phyloP scores from a whole-genome alignment of 495 filamentous ascomycete species.

The Penicillium dipodomyicola region DNA sequence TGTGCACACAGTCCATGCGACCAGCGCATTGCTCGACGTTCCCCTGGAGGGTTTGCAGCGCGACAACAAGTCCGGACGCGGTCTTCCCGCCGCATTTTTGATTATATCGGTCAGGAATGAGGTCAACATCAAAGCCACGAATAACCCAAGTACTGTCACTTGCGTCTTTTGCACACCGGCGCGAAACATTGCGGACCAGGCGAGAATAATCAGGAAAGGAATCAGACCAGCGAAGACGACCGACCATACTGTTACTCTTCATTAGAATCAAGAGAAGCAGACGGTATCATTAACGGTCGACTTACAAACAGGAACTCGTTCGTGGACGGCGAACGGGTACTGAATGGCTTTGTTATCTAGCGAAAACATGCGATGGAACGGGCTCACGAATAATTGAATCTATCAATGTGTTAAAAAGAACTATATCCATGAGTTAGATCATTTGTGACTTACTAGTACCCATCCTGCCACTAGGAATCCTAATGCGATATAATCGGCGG shows the following conservation, averaged over 20 bases:
- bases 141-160: slow-evolving; percentile 76
- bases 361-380: slow-evolving; percentile 77
- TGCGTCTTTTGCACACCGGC: slow-evolving; percentile 77
- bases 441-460: slow-evolving; percentile 51
- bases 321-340: slow-evolving; percentile 79
- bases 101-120: slow-evolving; percentile 84
- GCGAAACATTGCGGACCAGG: slow-evolving; percentile 60
- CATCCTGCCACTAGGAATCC: slow-evolving; percentile 64
- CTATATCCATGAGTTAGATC: background rate
- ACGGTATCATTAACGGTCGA: background rate
- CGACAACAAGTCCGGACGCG: slow-evolving; percentile 83
- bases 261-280: slow-evolving; percentile 8
- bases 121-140: slow-evolving; percentile 73
- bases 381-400: slow-evolving; percentile 70
- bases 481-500: slow-evolving; percentile 82
- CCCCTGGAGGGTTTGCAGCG: slow-evolving; percentile 73
- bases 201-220: slow-evolving; percentile 62
- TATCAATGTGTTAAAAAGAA: slow-evolving; percentile 24
- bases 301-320: slow-evolving; percentile 79
- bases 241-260: slow-evolving; percentile 53
- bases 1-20: slow-evolving; percentile 77
- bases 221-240: slow-evolving; percentile 72
- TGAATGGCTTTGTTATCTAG: slow-evolving; percentile 80
- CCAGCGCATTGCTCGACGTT: slow-evolving; percentile 64
- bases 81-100: slow-evolving; percentile 88